phyloP scores from a whole-genome alignment of 148 eudicot species.

The Pharnaceum exiguum region DNA sequence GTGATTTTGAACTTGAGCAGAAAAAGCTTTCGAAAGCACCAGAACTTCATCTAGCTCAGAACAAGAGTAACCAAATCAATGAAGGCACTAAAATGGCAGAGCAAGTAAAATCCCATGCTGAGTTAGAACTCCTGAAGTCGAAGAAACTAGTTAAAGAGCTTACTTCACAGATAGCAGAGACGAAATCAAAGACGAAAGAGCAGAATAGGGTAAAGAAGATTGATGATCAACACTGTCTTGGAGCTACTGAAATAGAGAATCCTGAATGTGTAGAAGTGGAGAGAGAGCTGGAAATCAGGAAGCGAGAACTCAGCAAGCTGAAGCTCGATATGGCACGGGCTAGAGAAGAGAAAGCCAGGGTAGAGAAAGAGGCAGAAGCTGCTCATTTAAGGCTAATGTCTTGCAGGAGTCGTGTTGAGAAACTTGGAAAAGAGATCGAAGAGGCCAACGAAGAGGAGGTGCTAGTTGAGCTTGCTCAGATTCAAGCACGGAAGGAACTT shows the following conservation, averaged over 20 bases:
- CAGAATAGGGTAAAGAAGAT: slow-evolving; percentile 15
- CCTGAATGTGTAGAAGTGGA: slow-evolving; percentile 33
- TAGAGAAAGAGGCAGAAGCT: slow-evolving; percentile 50
- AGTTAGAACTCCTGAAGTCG: slow-evolving; percentile 49
- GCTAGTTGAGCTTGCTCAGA: slow-evolving; percentile 73
- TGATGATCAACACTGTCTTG: slow-evolving; percentile 4
- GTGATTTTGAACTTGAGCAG: slow-evolving; percentile 24
- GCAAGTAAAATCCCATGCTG: slow-evolving; percentile 39
- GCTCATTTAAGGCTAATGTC: slow-evolving; percentile 30
- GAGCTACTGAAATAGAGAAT: slow-evolving; percentile 10
- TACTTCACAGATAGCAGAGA: slow-evolving; percentile 41
- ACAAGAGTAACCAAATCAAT: slow-evolving; percentile 27
- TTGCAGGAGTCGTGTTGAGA: slow-evolving; percentile 26
- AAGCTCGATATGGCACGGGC: slow-evolving; percentile 56
- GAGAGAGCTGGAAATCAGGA: slow-evolving; percentile 47
- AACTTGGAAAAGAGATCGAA: slow-evolving; percentile 54
- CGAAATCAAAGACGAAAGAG: slow-evolving; percentile 33
- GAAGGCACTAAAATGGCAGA: slow-evolving; percentile 42
- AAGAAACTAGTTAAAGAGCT: slow-evolving; percentile 52
- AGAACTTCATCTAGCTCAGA: slow-evolving; percentile 56
- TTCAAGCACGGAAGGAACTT: slow-evolving; percentile 76
- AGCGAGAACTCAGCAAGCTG: slow-evolving; percentile 61
- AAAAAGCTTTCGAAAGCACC: slow-evolving; percentile 42
- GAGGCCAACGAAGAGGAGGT: slow-evolving; percentile 75
- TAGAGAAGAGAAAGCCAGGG: slow-evolving; percentile 46